A percentile compares a stretch with the other conserved stretches of the same genome.
These are phyloP conservation scores for Plasmopara viticola DNA, from an alignment of 352 stramenopile genomes.

Conservation along the genomic window DNA sequence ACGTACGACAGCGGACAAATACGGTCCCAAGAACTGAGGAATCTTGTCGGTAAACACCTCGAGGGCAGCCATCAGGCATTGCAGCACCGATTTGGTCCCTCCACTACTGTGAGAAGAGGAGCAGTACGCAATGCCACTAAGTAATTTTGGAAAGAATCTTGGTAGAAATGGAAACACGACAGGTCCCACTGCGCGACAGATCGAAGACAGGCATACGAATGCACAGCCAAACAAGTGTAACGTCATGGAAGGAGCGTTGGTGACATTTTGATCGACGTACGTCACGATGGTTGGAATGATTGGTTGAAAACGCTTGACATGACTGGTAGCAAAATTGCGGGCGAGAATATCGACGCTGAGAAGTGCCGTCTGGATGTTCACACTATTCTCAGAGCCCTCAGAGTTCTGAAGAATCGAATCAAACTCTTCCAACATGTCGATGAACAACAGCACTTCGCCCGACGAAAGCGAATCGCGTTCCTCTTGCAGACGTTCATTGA, in stretches of 20 bases:
- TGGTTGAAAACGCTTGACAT: conserved; percentile 69
- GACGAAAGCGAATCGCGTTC: conserved; percentile 49
- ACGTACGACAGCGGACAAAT: conserved; percentile 59
- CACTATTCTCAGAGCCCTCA: conserved; percentile 52
- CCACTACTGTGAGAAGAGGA: conserved; percentile 16
- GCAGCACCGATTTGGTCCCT: conserved; percentile 49
- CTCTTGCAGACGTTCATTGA: conserved; percentile 79
- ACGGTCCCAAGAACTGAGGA: conserved; percentile 72
- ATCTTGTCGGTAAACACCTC: conserved; percentile 83
- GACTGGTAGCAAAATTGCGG: conserved; percentile 64
- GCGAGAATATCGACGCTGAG: conserved; percentile 80
- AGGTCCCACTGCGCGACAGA: conserved; percentile 58
- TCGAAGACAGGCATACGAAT: conserved; percentile 76
- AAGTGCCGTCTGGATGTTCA: conserved; percentile 79
- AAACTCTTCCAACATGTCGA: conserved; percentile 85
- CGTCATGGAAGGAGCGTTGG: conserved; percentile 37
- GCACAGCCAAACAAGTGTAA: conserved; percentile 77
- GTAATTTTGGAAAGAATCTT: conserved; percentile 76
- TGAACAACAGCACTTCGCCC: conserved; percentile 74
- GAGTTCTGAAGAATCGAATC: conserved; percentile 59
- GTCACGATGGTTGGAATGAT: conserved; percentile 70
- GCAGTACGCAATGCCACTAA: conserved; percentile 57
- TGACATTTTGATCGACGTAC: conserved; percentile 56
- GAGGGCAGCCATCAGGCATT: conserved; percentile 66
- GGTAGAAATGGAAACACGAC: conserved; percentile 76